A percentile compares a stretch with the other conserved stretches of the same genome.
Evolutionary conservation across 2,329 filamentous ascomycete genomes (phyloP).

Genomic region (Monilinia vaccinii-corymbosi): DNA sequence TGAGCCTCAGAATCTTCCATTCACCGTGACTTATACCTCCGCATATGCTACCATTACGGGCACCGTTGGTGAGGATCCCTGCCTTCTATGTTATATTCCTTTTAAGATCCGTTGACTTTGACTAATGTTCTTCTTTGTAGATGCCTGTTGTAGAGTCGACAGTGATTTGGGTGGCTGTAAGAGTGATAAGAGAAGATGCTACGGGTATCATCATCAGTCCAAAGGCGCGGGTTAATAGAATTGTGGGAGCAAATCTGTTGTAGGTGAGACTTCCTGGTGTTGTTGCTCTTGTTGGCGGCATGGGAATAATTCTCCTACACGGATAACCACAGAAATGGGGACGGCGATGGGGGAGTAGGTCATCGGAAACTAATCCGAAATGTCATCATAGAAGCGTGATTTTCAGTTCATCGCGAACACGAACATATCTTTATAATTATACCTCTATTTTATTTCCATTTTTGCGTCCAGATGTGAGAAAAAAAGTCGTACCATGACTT

Average conservation of each 20-base stretch:
- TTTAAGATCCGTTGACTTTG: neutral
- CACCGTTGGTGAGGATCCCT: neutral
- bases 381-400: neutral
- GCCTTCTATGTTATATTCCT: neutral
- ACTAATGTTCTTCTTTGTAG: neutral
- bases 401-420: neutral
- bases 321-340: neutral
- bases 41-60: neutral
- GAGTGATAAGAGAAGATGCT: neutral
- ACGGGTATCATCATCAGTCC: neutral
- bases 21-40: neutral
- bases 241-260: neutral
- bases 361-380: neutral
- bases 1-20: neutral
- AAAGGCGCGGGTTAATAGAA: neutral
- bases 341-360: neutral
- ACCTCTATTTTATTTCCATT: too few species aligned
- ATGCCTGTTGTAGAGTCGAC: neutral
- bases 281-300: neutral
- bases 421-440: neutral
- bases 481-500: too few species aligned
- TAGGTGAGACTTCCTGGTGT: too few species aligned
- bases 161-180: neutral
- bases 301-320: neutral
- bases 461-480: too few species aligned